A percentile compares a stretch with the other conserved stretches of the same genome.
phyloP scores from a whole-genome alignment of 179 eudicot species.

The Amaranthus tricolor region DNA sequence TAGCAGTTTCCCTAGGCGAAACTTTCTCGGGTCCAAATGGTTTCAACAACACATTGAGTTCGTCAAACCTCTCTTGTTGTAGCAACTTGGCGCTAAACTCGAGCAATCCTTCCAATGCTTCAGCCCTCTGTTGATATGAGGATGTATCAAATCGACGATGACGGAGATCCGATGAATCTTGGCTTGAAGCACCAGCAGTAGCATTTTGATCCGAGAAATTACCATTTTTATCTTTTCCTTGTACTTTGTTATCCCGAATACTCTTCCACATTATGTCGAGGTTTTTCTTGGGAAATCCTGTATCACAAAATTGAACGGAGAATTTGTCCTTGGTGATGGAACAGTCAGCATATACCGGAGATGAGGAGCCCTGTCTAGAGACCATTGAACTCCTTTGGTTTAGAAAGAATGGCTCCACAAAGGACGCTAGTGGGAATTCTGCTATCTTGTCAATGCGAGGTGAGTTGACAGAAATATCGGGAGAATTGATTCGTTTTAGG shows the following conservation, averaged over 20 bases:
- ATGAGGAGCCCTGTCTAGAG: slow-evolving; percentile 54
- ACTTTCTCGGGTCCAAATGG: slow-evolving; percentile 92
- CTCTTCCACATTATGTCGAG: slow-evolving; percentile 39
- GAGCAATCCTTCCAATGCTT: slow-evolving; percentile 86
- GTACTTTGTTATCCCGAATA: slow-evolving; percentile 30
- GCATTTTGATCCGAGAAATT: slow-evolving; percentile 63
- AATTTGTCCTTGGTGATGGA: slow-evolving; percentile 79
- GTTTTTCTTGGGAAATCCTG: slow-evolving; percentile 35
- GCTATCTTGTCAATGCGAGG: slow-evolving; percentile 82
- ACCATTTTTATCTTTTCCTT: slow-evolving; percentile 23
- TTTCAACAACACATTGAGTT: slow-evolving; percentile 71
- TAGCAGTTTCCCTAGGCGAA: slow-evolving; percentile 95
- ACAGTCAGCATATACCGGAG: slow-evolving; percentile 40
- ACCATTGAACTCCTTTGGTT: slow-evolving; percentile 25
- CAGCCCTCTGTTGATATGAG: slow-evolving; percentile 83
- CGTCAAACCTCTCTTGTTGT: slow-evolving; percentile 77
- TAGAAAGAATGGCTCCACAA: slow-evolving; percentile 51
- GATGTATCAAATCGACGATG: slow-evolving; percentile 69
- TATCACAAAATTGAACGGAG: slow-evolving; percentile 54
- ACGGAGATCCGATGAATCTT: slow-evolving; percentile 53
- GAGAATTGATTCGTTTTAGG: slow-evolving; percentile 54
- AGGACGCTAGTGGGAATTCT: slow-evolving; percentile 66
- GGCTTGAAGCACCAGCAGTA: slow-evolving; percentile 56
- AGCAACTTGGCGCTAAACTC: slow-evolving; percentile 86
- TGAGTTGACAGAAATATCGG: slow-evolving; percentile 76